A percentile compares a stretch with the other conserved stretches of the same genome.
These are phyloP conservation scores for Rasamsonia emersonii DNA, from an alignment of 2,329 filamentous ascomycete species.

Conservation along the genomic window DNA sequence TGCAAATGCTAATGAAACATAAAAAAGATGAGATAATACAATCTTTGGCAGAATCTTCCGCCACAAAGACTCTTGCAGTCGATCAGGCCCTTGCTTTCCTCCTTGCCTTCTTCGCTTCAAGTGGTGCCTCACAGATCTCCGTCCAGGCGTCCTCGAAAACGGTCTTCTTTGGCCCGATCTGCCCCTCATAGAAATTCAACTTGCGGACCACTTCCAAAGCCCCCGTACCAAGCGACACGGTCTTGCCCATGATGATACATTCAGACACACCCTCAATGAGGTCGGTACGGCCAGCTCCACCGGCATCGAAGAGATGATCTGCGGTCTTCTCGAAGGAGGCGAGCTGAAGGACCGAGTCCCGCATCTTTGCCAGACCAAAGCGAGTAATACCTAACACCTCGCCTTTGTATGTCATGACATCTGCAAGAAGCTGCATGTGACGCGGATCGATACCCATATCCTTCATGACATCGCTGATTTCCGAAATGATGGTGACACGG, in stretches of 20 bases:
- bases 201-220: constrained; percentile 80
- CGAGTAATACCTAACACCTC: constrained; percentile 94
- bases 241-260: constrained; percentile 98
- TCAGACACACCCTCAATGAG: constrained; percentile 88
- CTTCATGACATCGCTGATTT: constrained; percentile 84
- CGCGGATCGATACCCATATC: constrained; percentile 94
- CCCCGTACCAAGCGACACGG: constrained; percentile 82
- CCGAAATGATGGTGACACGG: constrained; percentile 74
- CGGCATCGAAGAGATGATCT: constrained; percentile 93
- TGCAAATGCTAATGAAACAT: no score
- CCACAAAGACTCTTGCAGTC: no score
- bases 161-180: constrained; percentile 50
- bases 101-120: constrained; percentile 5
- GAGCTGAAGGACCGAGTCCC: constrained; percentile 85
- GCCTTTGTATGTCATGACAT: constrained; percentile 99
- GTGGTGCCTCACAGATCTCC: constrained; percentile 18
- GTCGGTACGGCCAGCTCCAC: constrained; percentile 84
- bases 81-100: no score
- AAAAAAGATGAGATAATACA: no score
- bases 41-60: no score
- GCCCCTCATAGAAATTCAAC: constrained; percentile 56
- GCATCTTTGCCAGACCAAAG: constrained; percentile 93
- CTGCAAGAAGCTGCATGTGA: constrained; percentile 93
- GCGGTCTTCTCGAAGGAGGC: constrained; percentile 98
- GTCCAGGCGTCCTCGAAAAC: constrained; percentile 58